Evolutionary conservation across 2,329 filamentous ascomycete species (phyloP).

Genomic region (Claviceps sorghi): DNA sequence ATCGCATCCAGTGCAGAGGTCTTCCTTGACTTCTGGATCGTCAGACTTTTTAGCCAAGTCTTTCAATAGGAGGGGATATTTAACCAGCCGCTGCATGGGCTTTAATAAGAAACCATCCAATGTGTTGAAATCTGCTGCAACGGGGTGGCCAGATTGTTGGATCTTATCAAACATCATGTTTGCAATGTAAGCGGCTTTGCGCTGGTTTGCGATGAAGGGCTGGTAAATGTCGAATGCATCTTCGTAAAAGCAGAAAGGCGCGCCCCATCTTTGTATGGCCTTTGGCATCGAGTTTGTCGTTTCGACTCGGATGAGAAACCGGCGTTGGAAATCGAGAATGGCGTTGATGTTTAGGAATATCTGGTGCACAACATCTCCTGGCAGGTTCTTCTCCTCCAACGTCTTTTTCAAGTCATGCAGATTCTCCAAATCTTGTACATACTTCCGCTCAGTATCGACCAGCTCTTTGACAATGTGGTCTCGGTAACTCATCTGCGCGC

Average conservation of each 20-base stretch:
- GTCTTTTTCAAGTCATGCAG: conserved; percentile 83
- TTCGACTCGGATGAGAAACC: conserved; percentile 90
- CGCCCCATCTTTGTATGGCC: conserved; percentile 78
- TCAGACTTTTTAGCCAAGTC: conserved; percentile 78
- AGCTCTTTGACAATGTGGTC: conserved; percentile 87
- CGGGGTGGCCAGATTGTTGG: conserved; percentile 55
- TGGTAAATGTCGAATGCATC: conserved; percentile 87
- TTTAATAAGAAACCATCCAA: conserved; percentile 89
- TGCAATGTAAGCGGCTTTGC: conserved; percentile 75
- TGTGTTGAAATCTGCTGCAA: conserved; percentile 75
- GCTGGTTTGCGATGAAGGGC: conserved; percentile 93
- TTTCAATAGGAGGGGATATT: conserved; percentile 86
- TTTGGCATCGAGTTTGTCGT: conserved; percentile 78
- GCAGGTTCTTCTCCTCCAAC: conserved; percentile 73
- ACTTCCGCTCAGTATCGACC: conserved; percentile 90
- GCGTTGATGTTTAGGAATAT: conserved; percentile 96
- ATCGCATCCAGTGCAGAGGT: conserved; percentile 63
- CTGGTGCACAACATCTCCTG: conserved; percentile 79
- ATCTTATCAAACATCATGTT: conserved; percentile 81
- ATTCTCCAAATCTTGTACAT: conserved; percentile 92
- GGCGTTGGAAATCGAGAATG: conserved; percentile 86
- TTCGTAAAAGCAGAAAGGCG: conserved; percentile 72
- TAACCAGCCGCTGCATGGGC: conserved; percentile 87
- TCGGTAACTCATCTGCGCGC: conserved; percentile 56
- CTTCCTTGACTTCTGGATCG: conserved; percentile 52